Conservation (phyloP, 768 basidiomycete species). For the Psilocybe subaeruginosa region DNA sequence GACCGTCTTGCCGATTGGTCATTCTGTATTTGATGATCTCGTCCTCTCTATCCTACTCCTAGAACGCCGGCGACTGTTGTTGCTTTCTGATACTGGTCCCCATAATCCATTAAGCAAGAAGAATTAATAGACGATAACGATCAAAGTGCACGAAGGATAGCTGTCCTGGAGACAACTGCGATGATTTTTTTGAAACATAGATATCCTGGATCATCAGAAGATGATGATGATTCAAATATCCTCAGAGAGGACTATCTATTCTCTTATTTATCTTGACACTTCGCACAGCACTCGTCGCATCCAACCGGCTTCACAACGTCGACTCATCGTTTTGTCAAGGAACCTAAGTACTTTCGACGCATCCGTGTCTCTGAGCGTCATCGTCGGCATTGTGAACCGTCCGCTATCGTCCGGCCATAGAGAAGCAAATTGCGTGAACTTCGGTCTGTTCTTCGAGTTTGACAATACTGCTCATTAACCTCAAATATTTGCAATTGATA, state of each 20-base stretch:
- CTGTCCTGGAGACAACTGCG: background rate
- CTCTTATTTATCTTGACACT: background rate
- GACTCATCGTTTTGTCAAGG: background rate
- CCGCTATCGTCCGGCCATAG: no score
- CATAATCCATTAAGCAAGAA: background rate
- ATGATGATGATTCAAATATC: background rate
- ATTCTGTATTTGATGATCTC: slow-evolving; percentile 18
- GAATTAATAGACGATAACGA: background rate
- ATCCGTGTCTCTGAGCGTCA: background rate
- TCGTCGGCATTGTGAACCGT: no score
- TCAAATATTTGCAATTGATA: background rate
- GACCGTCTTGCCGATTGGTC: slow-evolving; percentile 13
- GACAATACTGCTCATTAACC: background rate
- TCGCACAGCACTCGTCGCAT: background rate
- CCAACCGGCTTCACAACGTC: background rate
- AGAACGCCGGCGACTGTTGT: slow-evolving; percentile 6
- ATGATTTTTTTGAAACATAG: background rate
- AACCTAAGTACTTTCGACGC: background rate
- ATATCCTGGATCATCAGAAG: background rate
- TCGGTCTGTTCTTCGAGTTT: background rate
- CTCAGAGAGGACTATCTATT: background rate
- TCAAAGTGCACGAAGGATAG: background rate
- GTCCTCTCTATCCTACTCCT: slow-evolving; percentile 14
- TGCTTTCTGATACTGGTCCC: background rate
- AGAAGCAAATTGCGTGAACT: no score